These are phyloP conservation scores for Ilex asprella DNA, from an alignment of 257 asterid genomes.

Conservation along the genomic window DNA sequence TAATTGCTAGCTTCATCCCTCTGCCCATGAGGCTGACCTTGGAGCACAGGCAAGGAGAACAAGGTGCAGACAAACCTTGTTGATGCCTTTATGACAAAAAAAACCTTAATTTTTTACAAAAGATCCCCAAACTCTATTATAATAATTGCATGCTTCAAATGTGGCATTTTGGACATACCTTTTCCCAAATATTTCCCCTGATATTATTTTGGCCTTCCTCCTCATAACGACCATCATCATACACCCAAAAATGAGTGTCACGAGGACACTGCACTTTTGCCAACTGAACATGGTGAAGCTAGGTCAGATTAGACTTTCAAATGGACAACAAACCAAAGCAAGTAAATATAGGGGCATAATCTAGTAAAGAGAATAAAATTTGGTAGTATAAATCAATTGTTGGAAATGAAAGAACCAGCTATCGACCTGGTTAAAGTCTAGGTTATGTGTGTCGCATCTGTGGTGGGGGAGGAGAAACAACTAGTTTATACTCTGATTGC, in stretches of 20 bases:
- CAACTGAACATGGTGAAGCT: slow-evolving; percentile 38
- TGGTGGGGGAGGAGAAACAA: too few relatives aligned
- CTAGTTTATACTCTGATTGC: too few relatives aligned
- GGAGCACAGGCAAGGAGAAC: slow-evolving; percentile 87
- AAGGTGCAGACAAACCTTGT: slow-evolving; percentile 81
- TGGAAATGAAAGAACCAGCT: neutral
- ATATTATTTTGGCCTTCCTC: slow-evolving; percentile 99
- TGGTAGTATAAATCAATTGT: too few relatives aligned
- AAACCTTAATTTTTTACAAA: slow-evolving; percentile 10
- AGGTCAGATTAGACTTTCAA: neutral
- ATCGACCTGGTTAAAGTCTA: too few relatives aligned
- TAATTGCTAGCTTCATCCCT: slow-evolving; percentile 80
- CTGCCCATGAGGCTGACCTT: slow-evolving; percentile 66
- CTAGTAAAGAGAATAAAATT: neutral
- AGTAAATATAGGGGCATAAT: neutral
- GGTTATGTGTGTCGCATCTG: too few relatives aligned
- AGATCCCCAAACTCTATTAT: slow-evolving; percentile 7
- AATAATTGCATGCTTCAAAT: slow-evolving; percentile 3
- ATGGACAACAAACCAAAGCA: slow-evolving; percentile 1
- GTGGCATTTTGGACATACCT: slow-evolving; percentile 33
- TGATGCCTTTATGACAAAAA: slow-evolving; percentile 49
- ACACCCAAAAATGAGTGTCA: slow-evolving; percentile 97
- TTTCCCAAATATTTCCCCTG: slow-evolving; percentile 96
- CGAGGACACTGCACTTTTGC: slow-evolving; percentile 97
- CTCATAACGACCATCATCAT: slow-evolving; percentile 95